Percentiles rank a stretch among this genome's conserved stretches.
Evolutionary conservation across 352 stramenopile genomes (phyloP).

Genomic region (Phytophthora sansomeana): DNA sequence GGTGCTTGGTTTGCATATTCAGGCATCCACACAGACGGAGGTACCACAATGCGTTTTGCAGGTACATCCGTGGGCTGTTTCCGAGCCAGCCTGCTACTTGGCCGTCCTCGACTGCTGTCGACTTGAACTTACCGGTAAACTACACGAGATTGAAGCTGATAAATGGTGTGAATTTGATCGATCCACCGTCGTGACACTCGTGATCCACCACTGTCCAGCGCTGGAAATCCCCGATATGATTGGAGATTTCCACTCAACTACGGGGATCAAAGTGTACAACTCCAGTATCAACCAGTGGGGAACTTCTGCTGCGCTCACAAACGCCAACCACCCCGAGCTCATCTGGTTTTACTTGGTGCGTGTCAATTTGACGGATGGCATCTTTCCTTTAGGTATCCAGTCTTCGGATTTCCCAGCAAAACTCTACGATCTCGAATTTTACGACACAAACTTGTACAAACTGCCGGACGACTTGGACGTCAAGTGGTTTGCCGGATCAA

Average conservation of each 20-base stretch:
- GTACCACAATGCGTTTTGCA: constrained; percentile 10
- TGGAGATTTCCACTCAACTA: constrained; percentile 34
- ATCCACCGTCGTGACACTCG: constrained; percentile 16
- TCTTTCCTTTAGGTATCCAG: constrained; percentile 38
- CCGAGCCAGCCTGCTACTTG: constrained; percentile 31
- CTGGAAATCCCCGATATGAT: constrained; percentile 40
- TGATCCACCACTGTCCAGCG: constrained; percentile 33
- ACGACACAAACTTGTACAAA: constrained; percentile 28
- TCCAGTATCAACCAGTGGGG: constrained; percentile 33
- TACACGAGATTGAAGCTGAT: not conserved
- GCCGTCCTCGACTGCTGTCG: constrained; percentile 33
- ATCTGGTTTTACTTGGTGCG: constrained; percentile 34
- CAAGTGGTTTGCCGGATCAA: constrained; percentile 22
- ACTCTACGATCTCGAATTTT: constrained; percentile 38
- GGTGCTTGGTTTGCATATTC: constrained; percentile 20
- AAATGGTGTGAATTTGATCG: constrained; percentile 25
- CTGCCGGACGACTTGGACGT: constrained; percentile 36
- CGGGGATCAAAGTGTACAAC: constrained; percentile 36
- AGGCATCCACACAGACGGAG: constrained; percentile 4
- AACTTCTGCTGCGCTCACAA: constrained; percentile 27
- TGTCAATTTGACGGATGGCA: constrained; percentile 26
- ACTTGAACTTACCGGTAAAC: constrained; percentile 1
- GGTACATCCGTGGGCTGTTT: constrained; percentile 25
- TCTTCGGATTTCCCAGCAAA: not conserved
- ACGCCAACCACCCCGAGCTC: constrained; percentile 28